Conservation (phyloP, 805 yeast species). For the Maudiozyma barnettii region DNA sequence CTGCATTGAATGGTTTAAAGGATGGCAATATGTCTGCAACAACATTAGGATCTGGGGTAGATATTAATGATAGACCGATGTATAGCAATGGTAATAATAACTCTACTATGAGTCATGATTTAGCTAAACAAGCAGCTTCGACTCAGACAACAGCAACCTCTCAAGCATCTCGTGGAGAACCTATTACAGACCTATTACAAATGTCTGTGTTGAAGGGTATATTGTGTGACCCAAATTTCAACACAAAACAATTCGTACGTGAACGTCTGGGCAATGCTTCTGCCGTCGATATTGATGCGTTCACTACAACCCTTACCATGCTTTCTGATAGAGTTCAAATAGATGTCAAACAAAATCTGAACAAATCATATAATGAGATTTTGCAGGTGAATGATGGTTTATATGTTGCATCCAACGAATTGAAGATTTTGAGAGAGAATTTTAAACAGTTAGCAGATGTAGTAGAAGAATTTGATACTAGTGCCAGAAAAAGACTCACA, state of each 20-base stretch:
- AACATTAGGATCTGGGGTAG: neutral
- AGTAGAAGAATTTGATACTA: constrained; percentile 46
- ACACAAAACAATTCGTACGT: constrained; percentile 41
- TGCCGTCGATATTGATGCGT: constrained; percentile 63
- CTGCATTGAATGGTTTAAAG: neutral
- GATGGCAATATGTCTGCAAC: neutral
- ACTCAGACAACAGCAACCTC: neutral
- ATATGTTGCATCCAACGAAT: constrained; percentile 51
- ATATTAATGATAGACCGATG: neutral
- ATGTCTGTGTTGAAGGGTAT: constrained; percentile 1
- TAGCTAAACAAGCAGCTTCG: neutral
- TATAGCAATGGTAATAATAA: neutral
- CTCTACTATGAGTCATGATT: neutral
- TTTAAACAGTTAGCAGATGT: constrained; percentile 53
- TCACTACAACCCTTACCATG: constrained; percentile 43
- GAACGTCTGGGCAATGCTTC: constrained; percentile 51
- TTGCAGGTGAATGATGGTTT: constrained; percentile 52
- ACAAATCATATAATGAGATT: constrained; percentile 54
- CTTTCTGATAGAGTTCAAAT: constrained; percentile 42
- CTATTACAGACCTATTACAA: constrained; percentile 4
- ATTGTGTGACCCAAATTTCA: constrained; percentile 35
- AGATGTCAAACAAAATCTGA: constrained; percentile 50
- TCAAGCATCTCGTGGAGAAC: neutral
- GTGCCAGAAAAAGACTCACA: constrained; percentile 50
- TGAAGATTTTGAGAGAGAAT: constrained; percentile 50